Evolutionary conservation across 225 moss, liverwort and hornwort species (phyloP).

Genomic region (Climacium dendroides): DNA sequence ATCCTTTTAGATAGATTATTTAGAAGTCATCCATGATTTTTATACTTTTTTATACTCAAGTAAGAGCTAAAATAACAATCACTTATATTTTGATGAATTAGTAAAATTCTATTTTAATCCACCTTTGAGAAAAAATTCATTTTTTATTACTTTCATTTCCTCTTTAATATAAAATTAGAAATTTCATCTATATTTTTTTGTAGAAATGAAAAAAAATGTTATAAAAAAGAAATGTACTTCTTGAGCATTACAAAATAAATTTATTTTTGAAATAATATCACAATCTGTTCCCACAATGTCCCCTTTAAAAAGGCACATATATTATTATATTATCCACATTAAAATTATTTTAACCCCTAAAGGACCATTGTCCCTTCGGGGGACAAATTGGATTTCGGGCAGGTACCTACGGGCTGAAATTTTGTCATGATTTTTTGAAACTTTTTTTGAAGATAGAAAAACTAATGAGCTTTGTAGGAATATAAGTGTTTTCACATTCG

Average conservation of each 20-base stretch:
- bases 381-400: too few species aligned
- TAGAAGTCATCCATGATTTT: background rate
- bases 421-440: too few species aligned
- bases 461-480: too few species aligned
- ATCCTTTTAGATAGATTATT: too few species aligned
- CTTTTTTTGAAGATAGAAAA: too few species aligned
- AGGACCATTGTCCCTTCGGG: too few species aligned
- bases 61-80: background rate
- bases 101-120: background rate
- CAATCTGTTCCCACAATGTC: fast-evolving
- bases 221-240: background rate
- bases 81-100: background rate
- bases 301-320: background rate
- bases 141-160: background rate
- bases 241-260: fast-evolving
- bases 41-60: background rate
- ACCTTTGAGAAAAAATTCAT: background rate
- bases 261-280: background rate
- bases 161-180: background rate
- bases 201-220: background rate
- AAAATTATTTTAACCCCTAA: background rate
- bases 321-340: background rate
- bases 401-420: too few species aligned
- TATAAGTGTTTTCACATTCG: too few species aligned
- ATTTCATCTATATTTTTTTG: background rate